Conservation (phyloP, 2,329 filamentous ascomycete species). For the Xylariomycetidae sp. region DNA sequence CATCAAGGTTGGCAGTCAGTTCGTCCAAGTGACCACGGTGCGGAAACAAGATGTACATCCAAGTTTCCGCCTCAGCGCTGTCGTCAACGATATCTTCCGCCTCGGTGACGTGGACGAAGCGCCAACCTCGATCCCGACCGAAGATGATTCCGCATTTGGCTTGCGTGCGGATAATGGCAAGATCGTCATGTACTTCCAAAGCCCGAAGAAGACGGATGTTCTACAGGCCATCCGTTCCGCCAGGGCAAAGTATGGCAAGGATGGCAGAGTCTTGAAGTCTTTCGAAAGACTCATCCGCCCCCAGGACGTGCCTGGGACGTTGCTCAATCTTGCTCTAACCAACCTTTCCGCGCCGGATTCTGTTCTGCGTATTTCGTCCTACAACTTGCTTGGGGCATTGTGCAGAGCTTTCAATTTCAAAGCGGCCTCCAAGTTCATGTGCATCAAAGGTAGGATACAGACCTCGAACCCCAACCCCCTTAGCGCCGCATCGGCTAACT, state of each 20-base stretch:
- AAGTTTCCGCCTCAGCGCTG: constrained; percentile 53
- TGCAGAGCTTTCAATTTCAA: constrained; percentile 64
- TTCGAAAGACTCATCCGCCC: constrained; percentile 61
- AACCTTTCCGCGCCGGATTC: constrained; percentile 60
- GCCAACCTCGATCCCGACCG: constrained; percentile 55
- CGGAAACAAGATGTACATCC: constrained; percentile 65
- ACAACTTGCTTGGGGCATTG: constrained; percentile 60
- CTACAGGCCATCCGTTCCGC: constrained; percentile 57
- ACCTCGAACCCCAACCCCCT: background rate
- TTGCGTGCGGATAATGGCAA: constrained; percentile 63
- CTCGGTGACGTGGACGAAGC: constrained; percentile 63
- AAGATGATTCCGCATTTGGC: constrained; percentile 63
- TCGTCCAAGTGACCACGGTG: constrained; percentile 62
- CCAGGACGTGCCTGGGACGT: constrained; percentile 64
- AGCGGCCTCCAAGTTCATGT: constrained; percentile 54
- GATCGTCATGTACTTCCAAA: constrained; percentile 67
- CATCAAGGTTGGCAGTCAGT: constrained; percentile 64
- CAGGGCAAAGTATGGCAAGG: constrained; percentile 60
- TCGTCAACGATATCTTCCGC: constrained; percentile 65
- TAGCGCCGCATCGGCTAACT: constrained; percentile 7
- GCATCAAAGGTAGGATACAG: constrained; percentile 46
- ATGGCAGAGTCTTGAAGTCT: constrained; percentile 53
- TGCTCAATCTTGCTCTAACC: constrained; percentile 61
- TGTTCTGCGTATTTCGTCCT: constrained; percentile 55
- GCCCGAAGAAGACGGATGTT: constrained; percentile 56